These are phyloP conservation scores for Schoenoplectus triqueter DNA, from an alignment of 202 grass and related monocot genomes.

Conservation along the genomic window DNA sequence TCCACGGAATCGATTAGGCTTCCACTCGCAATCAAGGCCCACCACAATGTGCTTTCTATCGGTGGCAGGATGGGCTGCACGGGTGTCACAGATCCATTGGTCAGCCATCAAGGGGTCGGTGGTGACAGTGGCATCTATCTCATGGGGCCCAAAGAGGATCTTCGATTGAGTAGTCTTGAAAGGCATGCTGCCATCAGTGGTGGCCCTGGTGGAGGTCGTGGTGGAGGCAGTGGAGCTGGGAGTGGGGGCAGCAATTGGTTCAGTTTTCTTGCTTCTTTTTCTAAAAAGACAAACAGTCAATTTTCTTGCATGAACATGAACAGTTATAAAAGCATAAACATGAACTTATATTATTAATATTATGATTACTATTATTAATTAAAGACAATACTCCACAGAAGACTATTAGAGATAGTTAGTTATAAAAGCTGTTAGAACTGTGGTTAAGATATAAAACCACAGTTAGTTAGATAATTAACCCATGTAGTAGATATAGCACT, in stretches of 20 bases:
- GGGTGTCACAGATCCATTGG: conserved; percentile 46
- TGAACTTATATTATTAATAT: neutral
- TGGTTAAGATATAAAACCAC: too few species aligned
- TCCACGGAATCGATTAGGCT: conserved; percentile 10
- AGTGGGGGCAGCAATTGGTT: neutral
- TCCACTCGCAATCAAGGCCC: conserved; percentile 62
- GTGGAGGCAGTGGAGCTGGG: conserved; percentile 26
- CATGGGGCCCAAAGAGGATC: conserved; percentile 27
- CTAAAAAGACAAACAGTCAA: neutral
- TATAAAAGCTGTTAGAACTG: too few species aligned
- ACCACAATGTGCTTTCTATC: conserved; percentile 30
- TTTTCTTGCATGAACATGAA: too few species aligned
- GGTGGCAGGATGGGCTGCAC: neutral
- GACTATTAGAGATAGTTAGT: too few species aligned
- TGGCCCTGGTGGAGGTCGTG: neutral
- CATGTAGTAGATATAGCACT: too few species aligned
- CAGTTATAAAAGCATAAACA: neutral
- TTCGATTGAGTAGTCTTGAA: conserved; percentile 18
- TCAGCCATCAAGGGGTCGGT: neutral
- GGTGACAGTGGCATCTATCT: conserved; percentile 31
- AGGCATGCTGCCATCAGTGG: neutral
- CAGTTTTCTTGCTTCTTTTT: neutral
- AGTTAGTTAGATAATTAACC: too few species aligned
- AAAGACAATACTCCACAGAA: too few species aligned
- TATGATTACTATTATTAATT: neutral